phyloP scores from a whole-genome alignment of 1,284 basidiomycete species.

The Ceratobasidium sp. region DNA sequence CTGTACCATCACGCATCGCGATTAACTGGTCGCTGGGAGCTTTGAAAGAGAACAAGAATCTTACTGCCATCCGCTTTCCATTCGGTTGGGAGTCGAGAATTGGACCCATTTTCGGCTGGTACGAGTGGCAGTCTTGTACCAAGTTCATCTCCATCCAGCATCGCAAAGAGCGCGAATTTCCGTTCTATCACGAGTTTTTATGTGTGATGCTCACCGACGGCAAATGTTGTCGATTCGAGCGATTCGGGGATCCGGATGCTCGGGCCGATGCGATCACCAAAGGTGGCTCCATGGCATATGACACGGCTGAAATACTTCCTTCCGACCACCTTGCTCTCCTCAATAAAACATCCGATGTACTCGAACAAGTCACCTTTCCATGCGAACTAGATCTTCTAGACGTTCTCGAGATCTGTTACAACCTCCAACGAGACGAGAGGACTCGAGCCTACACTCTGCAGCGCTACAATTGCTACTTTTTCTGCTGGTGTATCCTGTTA shows the following conservation, averaged over 20 bases:
- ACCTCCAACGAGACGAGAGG: neutral
- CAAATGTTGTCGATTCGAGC: neutral
- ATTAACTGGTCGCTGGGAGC: neutral
- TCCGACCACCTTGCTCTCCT: neutral
- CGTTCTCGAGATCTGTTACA: conserved; percentile 18
- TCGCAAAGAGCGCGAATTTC: neutral
- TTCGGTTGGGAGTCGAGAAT: neutral
- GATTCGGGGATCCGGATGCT: neutral
- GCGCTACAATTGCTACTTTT: conserved; percentile 30
- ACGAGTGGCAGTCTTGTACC: neutral
- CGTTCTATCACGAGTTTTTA: conserved; percentile 8
- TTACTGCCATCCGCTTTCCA: neutral
- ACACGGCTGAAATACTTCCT: neutral
- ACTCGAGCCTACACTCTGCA: neutral
- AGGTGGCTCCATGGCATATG: neutral
- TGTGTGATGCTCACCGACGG: neutral
- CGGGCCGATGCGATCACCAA: neutral
- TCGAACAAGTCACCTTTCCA: neutral
- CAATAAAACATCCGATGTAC: neutral
- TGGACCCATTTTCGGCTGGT: neutral
- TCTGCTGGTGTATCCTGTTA: neutral
- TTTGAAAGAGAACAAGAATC: neutral
- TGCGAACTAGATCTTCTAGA: neutral
- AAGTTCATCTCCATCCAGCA: neutral
- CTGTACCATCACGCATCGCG: neutral